Percentiles rank a stretch among this genome's conserved stretches.
Evolutionary conservation across 148 eudicot genomes (phyloP).

Genomic region (Chenopodium berlandieri): DNA sequence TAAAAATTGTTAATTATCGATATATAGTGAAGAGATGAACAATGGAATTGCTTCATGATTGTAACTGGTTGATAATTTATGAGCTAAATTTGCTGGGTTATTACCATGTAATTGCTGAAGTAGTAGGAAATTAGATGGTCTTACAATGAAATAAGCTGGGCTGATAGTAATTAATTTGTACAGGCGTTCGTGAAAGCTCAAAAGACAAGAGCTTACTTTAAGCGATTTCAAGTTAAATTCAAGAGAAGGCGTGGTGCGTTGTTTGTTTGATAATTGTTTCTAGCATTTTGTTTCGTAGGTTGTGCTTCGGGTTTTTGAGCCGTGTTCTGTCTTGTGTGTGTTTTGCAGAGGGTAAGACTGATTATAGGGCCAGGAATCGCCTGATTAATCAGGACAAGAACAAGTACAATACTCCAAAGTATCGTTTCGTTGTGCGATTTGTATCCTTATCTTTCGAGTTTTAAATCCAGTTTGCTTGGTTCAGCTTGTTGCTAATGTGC

Average conservation of each 20-base stretch:
- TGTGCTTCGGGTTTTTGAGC: background rate
- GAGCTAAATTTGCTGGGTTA: background rate
- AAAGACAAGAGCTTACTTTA: slow-evolving; percentile 58
- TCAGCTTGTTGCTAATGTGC: background rate
- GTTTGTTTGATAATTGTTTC: background rate
- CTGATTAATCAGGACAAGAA: slow-evolving; percentile 84
- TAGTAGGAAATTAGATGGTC: background rate
- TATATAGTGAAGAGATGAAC: background rate
- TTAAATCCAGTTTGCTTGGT: background rate
- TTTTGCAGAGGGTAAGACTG: slow-evolving; percentile 58
- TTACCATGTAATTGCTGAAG: background rate
- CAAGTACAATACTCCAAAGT: slow-evolving; percentile 79
- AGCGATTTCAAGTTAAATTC: slow-evolving; percentile 70
- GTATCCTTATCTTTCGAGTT: slow-evolving; percentile 38
- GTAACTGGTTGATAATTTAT: background rate
- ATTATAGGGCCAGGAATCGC: slow-evolving; percentile 59
- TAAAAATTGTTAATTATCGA: background rate
- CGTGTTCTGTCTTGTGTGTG: background rate
- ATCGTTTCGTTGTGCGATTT: slow-evolving; percentile 73
- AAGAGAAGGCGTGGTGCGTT: slow-evolving; percentile 62
- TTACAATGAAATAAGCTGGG: background rate
- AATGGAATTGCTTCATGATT: too few species aligned
- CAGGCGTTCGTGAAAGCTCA: slow-evolving; percentile 64
- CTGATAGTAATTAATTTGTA: background rate
- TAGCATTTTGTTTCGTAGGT: background rate